Percentiles rank a stretch among this genome's conserved stretches.
These are phyloP conservation scores for Pontederia crassipes DNA, from an alignment of 176 grass and related monocot genomes.

Conservation along the genomic window DNA sequence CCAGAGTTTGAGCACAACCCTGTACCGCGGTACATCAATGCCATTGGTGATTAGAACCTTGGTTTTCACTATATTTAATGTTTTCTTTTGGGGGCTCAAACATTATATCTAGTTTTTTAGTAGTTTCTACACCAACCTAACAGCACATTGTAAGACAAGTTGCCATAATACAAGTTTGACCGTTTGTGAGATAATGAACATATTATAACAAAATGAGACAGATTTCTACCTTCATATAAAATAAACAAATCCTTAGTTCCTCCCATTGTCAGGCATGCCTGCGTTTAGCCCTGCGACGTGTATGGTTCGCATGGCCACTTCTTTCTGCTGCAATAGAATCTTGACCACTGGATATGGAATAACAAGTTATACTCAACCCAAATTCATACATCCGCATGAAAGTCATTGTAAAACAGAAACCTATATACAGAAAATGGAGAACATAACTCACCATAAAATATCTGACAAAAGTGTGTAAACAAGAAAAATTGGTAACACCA, in stretches of 20 bases:
- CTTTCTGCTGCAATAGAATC: slow-evolving; percentile 41
- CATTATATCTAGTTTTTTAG: too few relatives aligned
- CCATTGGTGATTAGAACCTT: too few relatives aligned
- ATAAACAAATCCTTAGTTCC: not conserved
- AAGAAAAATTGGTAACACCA: slow-evolving; percentile 56
- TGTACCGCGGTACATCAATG: too few relatives aligned
- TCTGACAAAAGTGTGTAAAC: slow-evolving; percentile 42
- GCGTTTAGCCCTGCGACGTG: slow-evolving; percentile 47
- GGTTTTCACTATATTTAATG: too few relatives aligned
- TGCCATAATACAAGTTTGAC: too few relatives aligned
- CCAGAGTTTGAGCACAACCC: too few relatives aligned
- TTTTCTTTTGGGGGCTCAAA: too few relatives aligned
- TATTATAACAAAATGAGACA: too few relatives aligned
- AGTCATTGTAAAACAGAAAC: not conserved
- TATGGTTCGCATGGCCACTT: slow-evolving; percentile 37
- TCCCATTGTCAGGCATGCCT: slow-evolving; percentile 56
- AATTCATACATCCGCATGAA: slow-evolving; percentile 16
- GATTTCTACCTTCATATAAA: too few relatives aligned
- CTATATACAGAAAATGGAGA: slow-evolving; percentile 14
- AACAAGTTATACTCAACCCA: slow-evolving; percentile 15
- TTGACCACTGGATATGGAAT: slow-evolving; percentile 34
- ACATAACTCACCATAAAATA: slow-evolving; percentile 44
- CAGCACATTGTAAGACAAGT: too few relatives aligned
- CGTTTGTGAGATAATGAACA: too few relatives aligned
- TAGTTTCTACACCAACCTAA: too few relatives aligned